Percentiles rank a stretch among this genome's conserved stretches.
Evolutionary conservation across 1,139 yeast genomes (phyloP).

Genomic region (Chernovozyma sophiae-reginae): DNA sequence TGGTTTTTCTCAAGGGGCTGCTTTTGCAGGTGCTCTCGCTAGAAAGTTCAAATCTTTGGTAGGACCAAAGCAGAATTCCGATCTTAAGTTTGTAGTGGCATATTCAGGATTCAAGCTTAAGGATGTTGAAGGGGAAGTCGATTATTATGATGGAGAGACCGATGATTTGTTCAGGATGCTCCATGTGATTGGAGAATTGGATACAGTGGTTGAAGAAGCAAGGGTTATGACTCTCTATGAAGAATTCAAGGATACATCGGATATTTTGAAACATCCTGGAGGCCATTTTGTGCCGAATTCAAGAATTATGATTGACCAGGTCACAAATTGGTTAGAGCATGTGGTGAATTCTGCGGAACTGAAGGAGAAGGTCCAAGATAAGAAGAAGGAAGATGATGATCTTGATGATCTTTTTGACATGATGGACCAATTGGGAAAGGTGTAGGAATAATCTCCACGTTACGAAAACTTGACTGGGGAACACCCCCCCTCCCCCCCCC

Average conservation of each 20-base stretch:
- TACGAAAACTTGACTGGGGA: no score
- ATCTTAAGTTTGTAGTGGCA: conserved; percentile 64
- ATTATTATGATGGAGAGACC: conserved; percentile 33
- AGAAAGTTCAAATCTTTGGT: conserved; percentile 29
- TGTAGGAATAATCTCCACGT: no score
- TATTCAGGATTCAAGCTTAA: conserved; percentile 71
- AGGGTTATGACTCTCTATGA: conserved; percentile 59
- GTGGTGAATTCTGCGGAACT: conserved; percentile 12
- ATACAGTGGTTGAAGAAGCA: conserved; percentile 80
- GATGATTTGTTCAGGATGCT: conserved; percentile 37
- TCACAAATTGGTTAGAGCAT: conserved; percentile 49
- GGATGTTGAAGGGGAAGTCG: conserved; percentile 36
- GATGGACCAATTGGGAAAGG: conserved; percentile 34
- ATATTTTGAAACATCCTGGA: conserved; percentile 68
- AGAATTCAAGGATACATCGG: conserved; percentile 42
- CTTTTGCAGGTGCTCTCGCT: conserved; percentile 45
- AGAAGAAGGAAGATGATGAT: conserved; percentile 18
- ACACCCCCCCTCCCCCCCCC: no score
- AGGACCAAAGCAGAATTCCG: conserved; percentile 13
- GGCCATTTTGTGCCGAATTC: conserved; percentile 85
- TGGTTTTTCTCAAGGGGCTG: conserved; percentile 48
- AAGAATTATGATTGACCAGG: conserved; percentile 54
- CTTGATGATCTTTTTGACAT: conserved; percentile 31
- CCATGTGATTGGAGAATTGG: conserved; percentile 83
- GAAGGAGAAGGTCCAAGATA: conserved; percentile 6